phyloP scores from a whole-genome alignment of 1,139 yeast species.

The Candida tetrigidarum region DNA sequence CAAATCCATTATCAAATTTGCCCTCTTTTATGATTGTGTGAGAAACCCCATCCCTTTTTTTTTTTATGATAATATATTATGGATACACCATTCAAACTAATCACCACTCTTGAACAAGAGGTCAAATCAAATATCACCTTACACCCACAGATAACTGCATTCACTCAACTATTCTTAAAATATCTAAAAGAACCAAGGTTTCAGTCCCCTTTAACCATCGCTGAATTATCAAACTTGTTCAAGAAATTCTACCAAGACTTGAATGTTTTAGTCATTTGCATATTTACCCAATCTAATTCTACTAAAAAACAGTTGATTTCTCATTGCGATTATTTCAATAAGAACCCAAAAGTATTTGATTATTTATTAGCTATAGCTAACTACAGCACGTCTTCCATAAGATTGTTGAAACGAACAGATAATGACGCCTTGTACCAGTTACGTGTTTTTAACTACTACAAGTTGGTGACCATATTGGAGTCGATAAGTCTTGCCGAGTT shows the following conservation, averaged over 20 bases:
- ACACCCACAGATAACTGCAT: slow-evolving; percentile 17
- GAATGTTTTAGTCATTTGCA: slow-evolving; percentile 35
- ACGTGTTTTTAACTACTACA: slow-evolving; percentile 46
- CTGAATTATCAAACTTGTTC: slow-evolving; percentile 39
- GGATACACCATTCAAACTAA: slow-evolving; percentile 14
- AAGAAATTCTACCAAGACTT: slow-evolving; percentile 41
- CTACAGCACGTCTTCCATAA: slow-evolving; percentile 43
- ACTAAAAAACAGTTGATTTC: slow-evolving; percentile 44
- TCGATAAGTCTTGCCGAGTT: slow-evolving; percentile 40
- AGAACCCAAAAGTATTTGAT: slow-evolving; percentile 39
- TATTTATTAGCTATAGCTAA: slow-evolving; percentile 50
- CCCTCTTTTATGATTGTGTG: no score
- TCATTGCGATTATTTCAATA: slow-evolving; percentile 30
- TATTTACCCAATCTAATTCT: slow-evolving; percentile 44
- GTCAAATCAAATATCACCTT: slow-evolving; percentile 14
- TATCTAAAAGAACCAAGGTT: slow-evolving; percentile 50
- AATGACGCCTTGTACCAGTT: slow-evolving; percentile 41
- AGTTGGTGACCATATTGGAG: slow-evolving; percentile 37
- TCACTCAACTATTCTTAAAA: slow-evolving; percentile 30
- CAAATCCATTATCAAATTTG: no score
- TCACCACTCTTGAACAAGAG: slow-evolving; percentile 17
- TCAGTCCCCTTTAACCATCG: slow-evolving; percentile 43
- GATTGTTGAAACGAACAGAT: slow-evolving; percentile 42
- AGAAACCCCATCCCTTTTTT: background rate
- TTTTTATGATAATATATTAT: slow-evolving; percentile 3